Evolutionary conservation across 2,329 filamentous ascomycete genomes (phyloP), one percentile per base, ranked within the genome.

Genomic region (Monilinia polystroma): DNA sequence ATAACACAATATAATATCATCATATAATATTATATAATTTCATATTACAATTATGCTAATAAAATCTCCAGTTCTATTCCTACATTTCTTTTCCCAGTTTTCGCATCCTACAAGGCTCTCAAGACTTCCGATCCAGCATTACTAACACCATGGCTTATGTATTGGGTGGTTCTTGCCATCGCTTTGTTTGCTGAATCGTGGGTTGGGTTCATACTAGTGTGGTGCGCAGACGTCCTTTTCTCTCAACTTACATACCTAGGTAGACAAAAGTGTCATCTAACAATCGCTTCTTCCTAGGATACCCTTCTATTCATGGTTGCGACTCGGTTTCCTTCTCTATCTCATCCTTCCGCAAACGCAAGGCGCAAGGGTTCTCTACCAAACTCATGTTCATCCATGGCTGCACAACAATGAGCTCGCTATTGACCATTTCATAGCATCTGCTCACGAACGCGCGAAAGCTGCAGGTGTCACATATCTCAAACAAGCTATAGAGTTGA

Each of bases 341-440:
- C 91, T 99, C 69, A 93, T 98, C 75, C 87, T 97, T n/a, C 95
- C 94, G 0, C 94, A 96, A 78, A 95, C 92, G n/a, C 94, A 97
- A 77, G 95, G 95, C 77, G 93, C 93, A 67, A 90, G 90, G 69
- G 81, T 90, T 74, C 82, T 98, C 70, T 99, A 98, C 82, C 87
- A 93, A 75, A 84, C 87, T 69, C 88, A 95, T 78, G 83, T 98
- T 68, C 90, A 96, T 78, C 94, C 94, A 0, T 97, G 94, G 81
- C 87, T 99, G 60, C 83, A 87, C 74, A 85, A 93, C 69, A 94
- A 99, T 78, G 95, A 98, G 79, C 79, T 83, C 54, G 87, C 91
- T 71, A 98, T 99, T 78, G 95, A 99, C 76, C 87, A 92, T 69
- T 89, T 97, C 76, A 97, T 98, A 77, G 89, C 88, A 71, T 85